These are phyloP conservation scores for Umbelopsis sp. DNA, from an alignment of 371 early-diverging fungal species.

Conservation along the genomic window DNA sequence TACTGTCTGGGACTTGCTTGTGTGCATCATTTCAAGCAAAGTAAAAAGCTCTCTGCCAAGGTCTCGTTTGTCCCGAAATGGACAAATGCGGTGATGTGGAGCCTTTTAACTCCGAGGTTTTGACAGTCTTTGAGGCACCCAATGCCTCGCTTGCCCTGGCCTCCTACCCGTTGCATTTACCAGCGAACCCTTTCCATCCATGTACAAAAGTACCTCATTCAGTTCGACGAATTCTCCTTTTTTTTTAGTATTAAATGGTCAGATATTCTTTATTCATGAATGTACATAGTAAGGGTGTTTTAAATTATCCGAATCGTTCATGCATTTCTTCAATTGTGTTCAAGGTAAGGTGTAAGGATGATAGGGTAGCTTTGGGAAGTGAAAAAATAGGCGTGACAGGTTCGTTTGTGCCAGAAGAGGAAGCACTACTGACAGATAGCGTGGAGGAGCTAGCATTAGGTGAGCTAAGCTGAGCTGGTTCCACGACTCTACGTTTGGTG, in stretches of 20 bases:
- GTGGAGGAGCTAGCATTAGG: background rate
- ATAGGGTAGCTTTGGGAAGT: slow-evolving; percentile 2
- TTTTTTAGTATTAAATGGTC: background rate
- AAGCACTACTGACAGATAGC: background rate
- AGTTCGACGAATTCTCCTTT: too few relatives aligned
- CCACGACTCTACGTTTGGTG: background rate
- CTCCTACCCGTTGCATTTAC: too few relatives aligned
- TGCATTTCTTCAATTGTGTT: slow-evolving; percentile 15
- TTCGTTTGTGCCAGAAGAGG: background rate
- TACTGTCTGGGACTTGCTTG: background rate
- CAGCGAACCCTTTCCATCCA: too few relatives aligned
- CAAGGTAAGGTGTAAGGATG: background rate
- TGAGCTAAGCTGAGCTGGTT: background rate
- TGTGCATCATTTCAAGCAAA: background rate
- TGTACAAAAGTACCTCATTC: too few relatives aligned
- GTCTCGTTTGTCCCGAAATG: background rate
- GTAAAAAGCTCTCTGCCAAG: background rate
- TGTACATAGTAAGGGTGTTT: background rate
- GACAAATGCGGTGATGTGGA: background rate
- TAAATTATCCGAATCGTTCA: background rate
- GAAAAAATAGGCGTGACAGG: background rate
- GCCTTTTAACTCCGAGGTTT: background rate
- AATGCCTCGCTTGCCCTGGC: too few relatives aligned
- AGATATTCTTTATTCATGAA: background rate
- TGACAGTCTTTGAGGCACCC: too few relatives aligned